Conservation (phyloP, 805 yeast genomes). For the Yarrowia alimentaria region DNA sequence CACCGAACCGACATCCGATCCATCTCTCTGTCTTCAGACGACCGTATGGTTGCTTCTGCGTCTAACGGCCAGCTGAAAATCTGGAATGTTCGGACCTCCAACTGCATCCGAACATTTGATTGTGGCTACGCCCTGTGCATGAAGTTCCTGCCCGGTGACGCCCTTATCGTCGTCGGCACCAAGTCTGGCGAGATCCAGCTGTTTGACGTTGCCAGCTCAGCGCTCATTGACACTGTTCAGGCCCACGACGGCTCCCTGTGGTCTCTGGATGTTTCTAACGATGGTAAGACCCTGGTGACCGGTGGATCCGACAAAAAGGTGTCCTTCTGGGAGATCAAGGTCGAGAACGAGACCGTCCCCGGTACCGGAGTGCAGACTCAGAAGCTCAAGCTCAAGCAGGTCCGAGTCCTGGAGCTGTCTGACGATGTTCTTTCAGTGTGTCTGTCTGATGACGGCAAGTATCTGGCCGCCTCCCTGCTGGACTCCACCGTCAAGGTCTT, state of each 20-base stretch:
- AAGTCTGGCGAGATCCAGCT: constrained; percentile 81
- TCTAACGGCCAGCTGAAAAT: constrained; percentile 85
- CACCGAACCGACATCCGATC: constrained; percentile 89
- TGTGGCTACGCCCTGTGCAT: constrained; percentile 83
- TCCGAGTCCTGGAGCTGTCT: constrained; percentile 75
- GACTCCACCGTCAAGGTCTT: constrained; percentile 97
- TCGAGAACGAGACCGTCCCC: constrained; percentile 62
- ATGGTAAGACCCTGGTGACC: constrained; percentile 80
- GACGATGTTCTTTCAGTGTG: constrained; percentile 82
- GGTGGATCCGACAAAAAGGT: constrained; percentile 93
- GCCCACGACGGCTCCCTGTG: constrained; percentile 80
- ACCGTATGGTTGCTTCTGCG: constrained; percentile 79
- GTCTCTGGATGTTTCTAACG: constrained; percentile 83
- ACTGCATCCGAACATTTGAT: constrained; percentile 82
- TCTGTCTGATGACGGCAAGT: constrained; percentile 75
- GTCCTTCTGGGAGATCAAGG: constrained; percentile 82
- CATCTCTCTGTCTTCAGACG: constrained; percentile 76
- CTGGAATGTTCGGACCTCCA: constrained; percentile 74
- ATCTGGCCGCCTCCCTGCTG: constrained; percentile 76
- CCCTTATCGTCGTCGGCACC: constrained; percentile 81
- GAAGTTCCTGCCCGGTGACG: constrained; percentile 87
- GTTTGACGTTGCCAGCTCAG: constrained; percentile 81
- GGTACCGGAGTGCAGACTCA: constrained; percentile 59
- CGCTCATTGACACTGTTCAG: constrained; percentile 65
- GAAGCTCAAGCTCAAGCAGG: constrained; percentile 62